These are phyloP conservation scores for Talaromyces funiculosus DNA, from an alignment of 2,329 filamentous ascomycete species.

Conservation along the genomic window DNA sequence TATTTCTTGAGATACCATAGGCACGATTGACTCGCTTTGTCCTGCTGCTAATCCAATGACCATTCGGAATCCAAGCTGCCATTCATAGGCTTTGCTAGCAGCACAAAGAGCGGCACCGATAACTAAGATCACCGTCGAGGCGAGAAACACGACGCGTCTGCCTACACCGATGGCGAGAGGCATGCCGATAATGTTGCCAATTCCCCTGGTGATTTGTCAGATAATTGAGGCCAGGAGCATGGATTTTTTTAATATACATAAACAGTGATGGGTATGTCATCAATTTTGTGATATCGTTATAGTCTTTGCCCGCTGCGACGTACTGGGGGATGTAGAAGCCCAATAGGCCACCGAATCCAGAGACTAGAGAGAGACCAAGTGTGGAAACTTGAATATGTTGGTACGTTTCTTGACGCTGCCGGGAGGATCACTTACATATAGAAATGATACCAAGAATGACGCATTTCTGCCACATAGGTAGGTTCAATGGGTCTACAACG, in stretches of 20 bases:
- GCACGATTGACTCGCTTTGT: conserved; percentile 40
- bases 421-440: conserved; percentile 19
- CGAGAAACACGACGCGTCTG: conserved; percentile 29
- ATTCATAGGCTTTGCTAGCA: conserved; percentile 25
- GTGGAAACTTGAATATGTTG: conserved; percentile 33
- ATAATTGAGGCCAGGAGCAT: not conserved
- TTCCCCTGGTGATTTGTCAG: conserved; percentile 22
- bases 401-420: not conserved
- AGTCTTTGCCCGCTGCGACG: conserved; percentile 29
- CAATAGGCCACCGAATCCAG: conserved; percentile 39
- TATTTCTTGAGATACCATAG: conserved; percentile 39
- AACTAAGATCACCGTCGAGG: conserved; percentile 25
- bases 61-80: conserved; percentile 36
- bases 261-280: conserved; percentile 32
- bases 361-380: conserved; percentile 35
- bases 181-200: conserved; percentile 30
- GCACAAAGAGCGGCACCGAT: conserved; percentile 27
- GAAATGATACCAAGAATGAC: conserved; percentile 25
- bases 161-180: conserved; percentile 33
- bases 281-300: conserved; percentile 37
- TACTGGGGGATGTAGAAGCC: conserved; percentile 40
- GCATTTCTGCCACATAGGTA: conserved; percentile 24
- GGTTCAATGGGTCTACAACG: conserved; percentile 25
- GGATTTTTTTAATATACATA: conserved; percentile 18
- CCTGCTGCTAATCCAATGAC: conserved; percentile 38